Evolutionary conservation across 78 protist species (phyloP).

Genomic region (Dictyostelium capitatum): DNA sequence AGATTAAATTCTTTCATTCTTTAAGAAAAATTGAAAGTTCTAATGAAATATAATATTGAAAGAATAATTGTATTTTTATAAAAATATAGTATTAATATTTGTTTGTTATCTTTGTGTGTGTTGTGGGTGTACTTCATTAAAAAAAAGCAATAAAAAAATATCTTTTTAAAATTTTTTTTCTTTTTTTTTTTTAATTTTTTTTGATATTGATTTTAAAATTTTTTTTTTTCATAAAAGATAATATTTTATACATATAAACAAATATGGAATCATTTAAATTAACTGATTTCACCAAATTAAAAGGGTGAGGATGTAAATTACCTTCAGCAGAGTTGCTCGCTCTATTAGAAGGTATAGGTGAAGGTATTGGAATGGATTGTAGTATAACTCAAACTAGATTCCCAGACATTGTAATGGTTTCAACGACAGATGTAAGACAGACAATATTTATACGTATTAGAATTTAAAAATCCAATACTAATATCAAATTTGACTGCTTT

Average conservation of each 20-base stretch:
- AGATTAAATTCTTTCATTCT: too few species aligned
- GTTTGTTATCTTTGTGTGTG: too few species aligned
- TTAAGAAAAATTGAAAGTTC: too few species aligned
- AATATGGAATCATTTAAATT: conserved; percentile 34
- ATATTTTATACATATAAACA: too few species aligned
- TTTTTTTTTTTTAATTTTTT: not conserved
- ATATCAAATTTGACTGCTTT: too few species aligned
- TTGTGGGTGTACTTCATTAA: too few species aligned
- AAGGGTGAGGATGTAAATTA: conserved; percentile 95
- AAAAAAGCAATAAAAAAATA: not conserved
- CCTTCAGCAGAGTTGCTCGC: conserved; percentile 90
- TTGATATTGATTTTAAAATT: not conserved
- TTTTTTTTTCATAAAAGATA: not conserved
- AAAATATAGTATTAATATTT: too few species aligned
- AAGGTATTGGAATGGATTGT: conserved; percentile 84
- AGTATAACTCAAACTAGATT: conserved; percentile 69
- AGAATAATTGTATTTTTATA: too few species aligned
- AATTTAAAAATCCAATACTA: not conserved
- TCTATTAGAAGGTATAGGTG: conserved; percentile 85
- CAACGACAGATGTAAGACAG: conserved; percentile 91
- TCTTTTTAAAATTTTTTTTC: not conserved
- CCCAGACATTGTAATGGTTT: conserved; percentile 72
- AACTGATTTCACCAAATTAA: conserved; percentile 87
- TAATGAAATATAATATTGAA: too few species aligned
- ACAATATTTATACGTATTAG: not conserved